A percentile compares a stretch with the other conserved stretches of the same genome.
These are phyloP conservation scores for Ampelomyces quisqualis DNA, from an alignment of 2,329 filamentous ascomycete species.

Conservation along the genomic window DNA sequence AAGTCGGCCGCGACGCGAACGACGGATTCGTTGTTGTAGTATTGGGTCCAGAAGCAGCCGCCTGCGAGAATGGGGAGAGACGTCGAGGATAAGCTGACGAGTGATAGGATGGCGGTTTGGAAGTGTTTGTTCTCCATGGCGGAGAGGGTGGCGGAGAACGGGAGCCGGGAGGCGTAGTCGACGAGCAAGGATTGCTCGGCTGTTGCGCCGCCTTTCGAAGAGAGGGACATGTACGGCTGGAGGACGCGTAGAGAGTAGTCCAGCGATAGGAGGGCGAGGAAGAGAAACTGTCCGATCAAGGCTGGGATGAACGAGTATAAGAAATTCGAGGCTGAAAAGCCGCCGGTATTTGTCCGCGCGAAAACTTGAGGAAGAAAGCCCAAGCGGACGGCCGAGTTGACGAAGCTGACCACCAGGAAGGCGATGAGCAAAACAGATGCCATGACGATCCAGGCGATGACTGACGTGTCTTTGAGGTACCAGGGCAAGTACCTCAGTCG, in stretches of 20 bases:
- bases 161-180: conserved; percentile 69
- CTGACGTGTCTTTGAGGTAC: conserved; percentile 66
- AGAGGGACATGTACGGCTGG: conserved; percentile 68
- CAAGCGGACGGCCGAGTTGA: conserved; percentile 63
- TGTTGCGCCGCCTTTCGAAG: conserved; percentile 57
- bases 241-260: conserved; percentile 67
- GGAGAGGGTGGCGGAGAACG: conserved; percentile 59
- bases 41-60: conserved; percentile 73
- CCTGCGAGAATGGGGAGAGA: conserved; percentile 68
- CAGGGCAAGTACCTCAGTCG: conserved; percentile 73
- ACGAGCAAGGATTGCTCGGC: conserved; percentile 66
- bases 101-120: conserved; percentile 62
- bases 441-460: conserved; percentile 62
- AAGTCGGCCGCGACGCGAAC: conserved; percentile 66
- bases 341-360: conserved; percentile 58
- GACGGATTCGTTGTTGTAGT: conserved; percentile 45
- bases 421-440: conserved; percentile 44
- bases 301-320: conserved; percentile 77
- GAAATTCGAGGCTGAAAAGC: conserved; percentile 86
- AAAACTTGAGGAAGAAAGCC: conserved; percentile 72
- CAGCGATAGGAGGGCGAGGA: conserved; percentile 65
- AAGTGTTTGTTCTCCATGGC: conserved; percentile 64
- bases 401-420: conserved; percentile 75
- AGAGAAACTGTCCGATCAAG: conserved; percentile 65
- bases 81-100: conserved; percentile 60